Conservation (phyloP, 2,329 filamentous ascomycete genomes). For the Trichoderma asperellum region DNA sequence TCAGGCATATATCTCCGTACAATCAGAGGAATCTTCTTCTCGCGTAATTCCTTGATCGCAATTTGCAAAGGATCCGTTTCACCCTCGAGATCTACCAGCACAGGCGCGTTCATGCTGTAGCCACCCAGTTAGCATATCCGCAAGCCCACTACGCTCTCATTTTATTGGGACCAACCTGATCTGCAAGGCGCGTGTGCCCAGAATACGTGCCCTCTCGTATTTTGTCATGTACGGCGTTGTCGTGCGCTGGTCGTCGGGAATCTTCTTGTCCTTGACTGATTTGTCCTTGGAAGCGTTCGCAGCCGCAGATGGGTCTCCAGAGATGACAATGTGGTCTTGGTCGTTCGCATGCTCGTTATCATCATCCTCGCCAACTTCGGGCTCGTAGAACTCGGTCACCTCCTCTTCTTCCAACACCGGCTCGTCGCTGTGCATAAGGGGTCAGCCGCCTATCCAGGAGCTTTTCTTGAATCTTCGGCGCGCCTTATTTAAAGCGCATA, state of each 20-base stretch:
- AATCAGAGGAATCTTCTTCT: constrained; percentile 98
- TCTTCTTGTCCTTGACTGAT: constrained; percentile 78
- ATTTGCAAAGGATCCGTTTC: constrained; percentile 98
- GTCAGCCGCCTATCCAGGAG: not conserved
- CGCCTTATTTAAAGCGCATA: constrained; percentile 29
- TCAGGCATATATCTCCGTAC: constrained; percentile 95
- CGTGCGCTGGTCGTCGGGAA: constrained; percentile 81
- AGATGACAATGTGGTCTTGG: constrained; percentile 62
- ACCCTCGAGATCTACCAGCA: constrained; percentile 93
- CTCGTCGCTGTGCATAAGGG: constrained; percentile 59
- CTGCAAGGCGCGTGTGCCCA: constrained; percentile 91
- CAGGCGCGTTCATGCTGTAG: constrained; percentile 90
- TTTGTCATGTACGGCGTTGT: constrained; percentile 99
- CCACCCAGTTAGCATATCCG: constrained; percentile 29
- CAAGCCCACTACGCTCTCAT: constrained; percentile 12
- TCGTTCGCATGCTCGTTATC: constrained; percentile 57
- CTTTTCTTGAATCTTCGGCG: not conserved
- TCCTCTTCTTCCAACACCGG: constrained; percentile 74
- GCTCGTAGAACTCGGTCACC: constrained; percentile 59
- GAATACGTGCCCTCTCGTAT: constrained; percentile 91
- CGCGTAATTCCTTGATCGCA: constrained; percentile 92
- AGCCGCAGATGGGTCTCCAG: constrained; percentile 64
- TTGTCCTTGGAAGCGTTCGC: constrained; percentile 61
- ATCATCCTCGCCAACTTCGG: constrained; percentile 59
- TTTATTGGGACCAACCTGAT: constrained; percentile 76